Conservation (phyloP, 257 asterid genomes). For the Solanum pimpinellifolium region DNA sequence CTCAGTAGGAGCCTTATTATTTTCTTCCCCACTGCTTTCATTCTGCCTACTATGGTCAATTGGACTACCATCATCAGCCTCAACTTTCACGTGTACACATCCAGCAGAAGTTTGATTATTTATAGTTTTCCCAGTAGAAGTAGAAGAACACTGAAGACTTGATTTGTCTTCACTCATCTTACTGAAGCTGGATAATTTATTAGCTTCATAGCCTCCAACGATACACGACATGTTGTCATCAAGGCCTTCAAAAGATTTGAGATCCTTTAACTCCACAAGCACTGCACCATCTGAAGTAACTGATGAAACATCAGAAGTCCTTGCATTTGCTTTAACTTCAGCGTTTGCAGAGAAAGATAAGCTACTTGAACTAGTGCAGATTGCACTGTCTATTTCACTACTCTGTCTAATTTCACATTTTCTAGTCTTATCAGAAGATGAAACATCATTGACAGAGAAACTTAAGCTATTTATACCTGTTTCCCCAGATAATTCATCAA, state of each 20-base stretch:
- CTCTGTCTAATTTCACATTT: conserved; percentile 28
- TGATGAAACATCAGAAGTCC: conserved; percentile 34
- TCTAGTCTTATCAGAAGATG: conserved; percentile 5
- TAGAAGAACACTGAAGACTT: conserved; percentile 6
- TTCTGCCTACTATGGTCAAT: conserved; percentile 12
- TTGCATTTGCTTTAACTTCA: conserved; percentile 31
- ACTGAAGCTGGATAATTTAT: conserved; percentile 1
- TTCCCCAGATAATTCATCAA: conserved; percentile 57
- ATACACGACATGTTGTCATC: conserved; percentile 51
- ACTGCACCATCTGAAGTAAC: conserved; percentile 31
- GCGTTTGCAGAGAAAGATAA: conserved; percentile 47
- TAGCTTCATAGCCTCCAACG: conserved; percentile 27
- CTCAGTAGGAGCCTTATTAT: conserved; percentile 17
- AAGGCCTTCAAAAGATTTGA: conserved; percentile 35
- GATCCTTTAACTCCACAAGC: conserved; percentile 30
- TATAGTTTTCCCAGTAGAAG: background rate
- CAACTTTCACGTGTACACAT: conserved; percentile 17
- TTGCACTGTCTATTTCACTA: conserved; percentile 32
- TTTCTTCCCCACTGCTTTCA: conserved; percentile 12
- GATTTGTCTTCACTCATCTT: conserved; percentile 3
- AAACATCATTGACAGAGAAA: conserved; percentile 8
- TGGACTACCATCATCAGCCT: conserved; percentile 20
- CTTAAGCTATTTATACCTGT: conserved; percentile 23
- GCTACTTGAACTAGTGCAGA: conserved; percentile 31
- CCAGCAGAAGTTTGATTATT: conserved; percentile 5